Base-by-base conservation (phyloP, 352 stramenopile species). In the Thalassiosira allenii region DNA sequence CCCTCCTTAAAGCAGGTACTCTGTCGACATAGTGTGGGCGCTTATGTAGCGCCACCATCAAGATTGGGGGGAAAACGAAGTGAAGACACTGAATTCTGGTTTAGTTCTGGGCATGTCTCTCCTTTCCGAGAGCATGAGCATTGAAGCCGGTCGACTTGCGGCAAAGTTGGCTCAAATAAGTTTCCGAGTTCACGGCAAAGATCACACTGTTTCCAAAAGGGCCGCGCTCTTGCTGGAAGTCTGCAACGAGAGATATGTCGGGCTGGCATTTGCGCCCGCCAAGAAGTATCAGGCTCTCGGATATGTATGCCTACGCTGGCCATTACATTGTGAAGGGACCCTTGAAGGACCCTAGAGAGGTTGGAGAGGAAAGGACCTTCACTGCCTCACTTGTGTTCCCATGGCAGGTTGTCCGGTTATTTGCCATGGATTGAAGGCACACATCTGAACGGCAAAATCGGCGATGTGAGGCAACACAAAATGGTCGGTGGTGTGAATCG, bases 371-470 rank as follows among this genome's bases (percentile, higher is more conserved):
- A 30, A 17, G 11, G 0, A 33, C 32, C 25, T 40, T 59, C 9
- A 29, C 51, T 40, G 51, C n/a, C 1, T 59, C 51, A 17, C 12
- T 4, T 1, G 37, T 59, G 11, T 23, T 59, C 37, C 3, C 51
- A 23, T 59, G 23, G 32, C 0, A 40, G 3, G 51, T 25, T 3
- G 37, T 30, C 51, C 51, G 11, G 51, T 59, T 25, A 3, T 33
- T 32, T 59, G 51, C 25, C 3, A 59, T 29, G 51, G 51, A 17
- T 59, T 59, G 22, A 25, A 59, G 25, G 22, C 12, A 37, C 20
- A 23, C n/a, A 59, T 59, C 4, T 59, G 12, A 59, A 59, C 37
- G 51, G 51, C 0, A 59, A 59, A 17, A 59, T 59, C 23, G 51
- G 51, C 32, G 51, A 59, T 32, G 23, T 59, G 0, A 32, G 51